Evolutionary conservation across 2,329 filamentous ascomycete species (phyloP), one percentile per base, ranked within the genome.

Genomic region (Pseudogymnoascus sp.): DNA sequence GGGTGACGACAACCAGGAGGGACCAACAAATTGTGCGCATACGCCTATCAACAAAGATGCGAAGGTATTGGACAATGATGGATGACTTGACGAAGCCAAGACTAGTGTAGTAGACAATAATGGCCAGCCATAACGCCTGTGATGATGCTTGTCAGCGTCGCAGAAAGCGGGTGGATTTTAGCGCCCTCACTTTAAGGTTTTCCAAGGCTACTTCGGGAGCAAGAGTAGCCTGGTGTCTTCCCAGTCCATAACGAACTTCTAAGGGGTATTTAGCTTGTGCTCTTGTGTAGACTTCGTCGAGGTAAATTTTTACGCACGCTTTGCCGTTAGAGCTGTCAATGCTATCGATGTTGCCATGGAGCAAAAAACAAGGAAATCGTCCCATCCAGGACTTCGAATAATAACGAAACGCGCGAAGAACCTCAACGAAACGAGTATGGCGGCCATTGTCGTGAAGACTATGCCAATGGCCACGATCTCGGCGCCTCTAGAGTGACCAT

Each of bases 31-130:
- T 50, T 10, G 38, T 38, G 22, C 64, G 67, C 24, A 72, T 73
- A 14, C 59, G 63, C 1, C 62, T 61, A n/a, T 68, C 67, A 14
- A 70, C 61, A 62, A 78, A 77, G 22, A 78, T 75, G 22, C 75
- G 74, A 1, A 74, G 72, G 70, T 77, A 77, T 50, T 76, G 75
- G n/a, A 76, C 66, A 6, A 76, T 65, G 56, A 77, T 75, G 4
- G 75, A 75, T 14, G 74, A 68, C 66, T 77, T 78, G 65, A 72
- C 72, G 19, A 74, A 35, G 60, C 69, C 70, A 35, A 75, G 70
- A 11, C 70, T 66, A 19, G 72, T 22, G 66, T 75, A 76, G 68
- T 77, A 77, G 22, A 72, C 65, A 26, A 75, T 50, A 24, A 76
- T 73, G n/a, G 71, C 70, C 6, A 68, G 63, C 53, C 72, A 74